A percentile compares a stretch with the other conserved stretches of the same genome.
Conservation (phyloP, 2,329 filamentous ascomycete species). For the Ceratocystis albifundus region DNA sequence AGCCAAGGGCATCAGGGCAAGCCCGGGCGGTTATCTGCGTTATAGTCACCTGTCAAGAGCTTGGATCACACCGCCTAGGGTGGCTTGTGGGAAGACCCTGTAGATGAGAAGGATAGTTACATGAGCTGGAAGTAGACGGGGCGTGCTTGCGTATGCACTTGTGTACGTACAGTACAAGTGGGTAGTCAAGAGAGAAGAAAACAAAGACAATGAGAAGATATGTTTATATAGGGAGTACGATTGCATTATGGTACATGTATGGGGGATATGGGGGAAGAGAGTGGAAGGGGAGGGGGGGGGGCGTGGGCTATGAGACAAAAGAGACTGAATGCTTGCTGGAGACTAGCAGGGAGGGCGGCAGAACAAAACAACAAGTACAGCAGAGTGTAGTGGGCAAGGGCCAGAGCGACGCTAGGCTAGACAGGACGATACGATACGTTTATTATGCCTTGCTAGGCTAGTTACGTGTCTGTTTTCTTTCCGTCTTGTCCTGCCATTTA, state of each 20-base stretch:
- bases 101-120: neutral
- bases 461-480: no score
- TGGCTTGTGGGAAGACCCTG: neutral
- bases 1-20: neutral
- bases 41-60: neutral
- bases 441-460: no score
- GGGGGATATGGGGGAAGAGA: no score
- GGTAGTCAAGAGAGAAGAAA: neutral
- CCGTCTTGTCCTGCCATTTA: no score
- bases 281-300: no score
- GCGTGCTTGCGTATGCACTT: neutral
- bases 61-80: constrained; percentile 1
- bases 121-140: neutral
- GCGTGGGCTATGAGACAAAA: no score
- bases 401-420: no score
- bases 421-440: no score
- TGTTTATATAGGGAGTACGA: neutral
- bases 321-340: no score
- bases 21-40: constrained; percentile 7
- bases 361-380: no score
- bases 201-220: neutral
- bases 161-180: neutral
- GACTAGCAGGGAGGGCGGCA: no score
- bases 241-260: neutral
- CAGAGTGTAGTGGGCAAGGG: no score